Percentiles rank a stretch among this genome's conserved stretches.
phyloP scores from a whole-genome alignment of 1,284 basidiomycete genomes.

The Papiliotrema nemorosa region DNA sequence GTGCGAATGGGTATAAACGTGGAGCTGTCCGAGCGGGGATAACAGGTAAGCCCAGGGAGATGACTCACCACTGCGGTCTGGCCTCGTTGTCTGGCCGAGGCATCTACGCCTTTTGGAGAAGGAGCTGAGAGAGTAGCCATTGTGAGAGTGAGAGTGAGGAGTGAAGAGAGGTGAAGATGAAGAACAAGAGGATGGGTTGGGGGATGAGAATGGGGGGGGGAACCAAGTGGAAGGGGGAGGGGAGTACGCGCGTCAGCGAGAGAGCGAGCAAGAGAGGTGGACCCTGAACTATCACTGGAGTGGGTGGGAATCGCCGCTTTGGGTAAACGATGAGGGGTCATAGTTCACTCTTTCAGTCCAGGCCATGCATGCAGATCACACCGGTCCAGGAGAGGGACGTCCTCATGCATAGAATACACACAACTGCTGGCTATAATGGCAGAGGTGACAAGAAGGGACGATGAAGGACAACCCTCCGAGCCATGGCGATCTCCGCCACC shows the following conservation, averaged over 20 bases:
- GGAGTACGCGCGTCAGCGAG: too few species aligned
- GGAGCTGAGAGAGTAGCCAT: conserved; percentile 30
- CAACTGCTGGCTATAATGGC: too few species aligned
- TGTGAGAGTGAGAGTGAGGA: neutral
- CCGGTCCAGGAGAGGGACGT: too few species aligned
- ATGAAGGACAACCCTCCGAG: neutral
- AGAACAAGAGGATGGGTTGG: neutral
- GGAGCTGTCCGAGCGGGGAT: conserved; percentile 3
- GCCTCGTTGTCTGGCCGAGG: conserved; percentile 45
- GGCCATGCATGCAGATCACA: too few species aligned
- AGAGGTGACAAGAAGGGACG: too few species aligned
- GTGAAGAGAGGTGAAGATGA: neutral
- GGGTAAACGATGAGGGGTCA: too few species aligned
- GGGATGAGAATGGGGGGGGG: neutral
- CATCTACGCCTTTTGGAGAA: conserved; percentile 18
- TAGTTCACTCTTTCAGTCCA: too few species aligned
- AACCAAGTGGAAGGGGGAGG: neutral
- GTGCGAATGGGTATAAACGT: conserved; percentile 4
- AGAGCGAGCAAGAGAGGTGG: too few species aligned
- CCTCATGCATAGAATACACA: too few species aligned
- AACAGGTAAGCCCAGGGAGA: neutral
- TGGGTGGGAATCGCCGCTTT: too few species aligned
- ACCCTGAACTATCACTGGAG: too few species aligned
- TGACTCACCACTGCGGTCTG: conserved; percentile 50
- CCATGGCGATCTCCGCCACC: neutral